phyloP scores from a whole-genome alignment of 2,329 filamentous ascomycete genomes.

The Fusarium continuum region DNA sequence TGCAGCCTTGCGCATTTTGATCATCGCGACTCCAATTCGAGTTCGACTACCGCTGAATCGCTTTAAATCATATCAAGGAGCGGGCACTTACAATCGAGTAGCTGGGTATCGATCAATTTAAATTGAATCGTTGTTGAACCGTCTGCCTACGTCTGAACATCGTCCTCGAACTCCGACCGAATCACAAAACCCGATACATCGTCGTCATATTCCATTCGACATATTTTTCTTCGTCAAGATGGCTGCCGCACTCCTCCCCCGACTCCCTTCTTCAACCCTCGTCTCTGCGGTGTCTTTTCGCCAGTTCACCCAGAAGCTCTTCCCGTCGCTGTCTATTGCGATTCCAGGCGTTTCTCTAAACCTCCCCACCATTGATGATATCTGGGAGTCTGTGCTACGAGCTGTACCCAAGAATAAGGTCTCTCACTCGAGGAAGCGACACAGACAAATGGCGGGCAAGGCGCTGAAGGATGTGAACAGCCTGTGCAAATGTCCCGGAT shows the following conservation, averaged over 20 bases:
- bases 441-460: slow-evolving; percentile 95
- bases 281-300: slow-evolving; percentile 56
- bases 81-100: slow-evolving; percentile 12
- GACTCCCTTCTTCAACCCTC: slow-evolving; percentile 56
- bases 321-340: slow-evolving; percentile 65
- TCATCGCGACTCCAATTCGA: slow-evolving; percentile 32
- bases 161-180: slow-evolving; percentile 5
- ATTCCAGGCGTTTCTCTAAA: slow-evolving; percentile 68
- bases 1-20: slow-evolving; percentile 38
- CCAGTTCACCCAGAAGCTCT: slow-evolving; percentile 57
- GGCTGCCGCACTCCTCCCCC: slow-evolving; percentile 66
- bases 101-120: background rate
- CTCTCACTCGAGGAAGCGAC: slow-evolving; percentile 93
- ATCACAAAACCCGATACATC: slow-evolving; percentile 15
- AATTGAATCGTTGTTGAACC: background rate
- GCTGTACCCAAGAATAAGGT: slow-evolving; percentile 99
- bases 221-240: slow-evolving; percentile 48
- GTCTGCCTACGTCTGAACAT: background rate
- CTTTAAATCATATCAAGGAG: slow-evolving; percentile 5
- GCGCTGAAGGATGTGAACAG: slow-evolving; percentile 88
- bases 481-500: slow-evolving; percentile 88
- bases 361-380: slow-evolving; percentile 70
- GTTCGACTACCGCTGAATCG: slow-evolving; percentile 23
- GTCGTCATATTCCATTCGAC: slow-evolving; percentile 13
- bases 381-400: slow-evolving; percentile 92